These are phyloP conservation scores for Neolentinus lepideus DNA, from an alignment of 1,284 basidiomycete species.

Conservation along the genomic window DNA sequence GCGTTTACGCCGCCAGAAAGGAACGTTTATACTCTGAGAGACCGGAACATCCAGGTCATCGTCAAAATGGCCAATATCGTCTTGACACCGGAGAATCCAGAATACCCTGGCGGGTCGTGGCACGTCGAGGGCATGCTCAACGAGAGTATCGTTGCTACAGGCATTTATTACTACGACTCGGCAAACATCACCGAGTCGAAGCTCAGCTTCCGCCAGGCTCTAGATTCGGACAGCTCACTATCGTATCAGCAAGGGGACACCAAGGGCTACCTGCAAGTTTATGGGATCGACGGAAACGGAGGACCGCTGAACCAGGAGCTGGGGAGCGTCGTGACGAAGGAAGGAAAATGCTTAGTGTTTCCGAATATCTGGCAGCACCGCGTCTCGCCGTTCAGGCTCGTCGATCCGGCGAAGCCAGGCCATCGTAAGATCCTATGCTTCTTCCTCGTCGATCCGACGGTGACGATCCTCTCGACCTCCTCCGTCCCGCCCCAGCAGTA, in stretches of 20 bases:
- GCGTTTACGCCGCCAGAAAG: neutral
- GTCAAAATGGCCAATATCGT: conserved; percentile 3
- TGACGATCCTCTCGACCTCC: conserved; percentile 32
- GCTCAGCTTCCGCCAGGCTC: conserved; percentile 3
- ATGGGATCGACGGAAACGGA: conserved; percentile 1
- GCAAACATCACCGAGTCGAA: conserved; percentile 10
- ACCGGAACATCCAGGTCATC: neutral
- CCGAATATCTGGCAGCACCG: conserved; percentile 40
- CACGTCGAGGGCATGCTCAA: conserved; percentile 3
- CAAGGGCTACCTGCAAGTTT: neutral
- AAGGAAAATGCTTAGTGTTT: conserved; percentile 32
- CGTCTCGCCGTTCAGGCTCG: conserved; percentile 33
- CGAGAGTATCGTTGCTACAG: conserved; percentile 1
- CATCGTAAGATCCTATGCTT: conserved; percentile 41
- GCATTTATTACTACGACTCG: conserved; percentile 7
- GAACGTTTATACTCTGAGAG: neutral
- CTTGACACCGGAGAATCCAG: conserved; percentile 1
- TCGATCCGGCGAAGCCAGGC: conserved; percentile 33
- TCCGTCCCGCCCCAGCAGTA: conserved; percentile 35
- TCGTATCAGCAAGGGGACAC: neutral
- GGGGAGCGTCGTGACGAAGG: conserved; percentile 26
- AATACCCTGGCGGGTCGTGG: neutral
- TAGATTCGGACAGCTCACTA: neutral
- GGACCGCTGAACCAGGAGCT: conserved; percentile 20
- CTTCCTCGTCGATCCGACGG: conserved; percentile 42